Evolutionary conservation across 305 asterid species (phyloP).

Genomic region (Fraxinus albicans): DNA sequence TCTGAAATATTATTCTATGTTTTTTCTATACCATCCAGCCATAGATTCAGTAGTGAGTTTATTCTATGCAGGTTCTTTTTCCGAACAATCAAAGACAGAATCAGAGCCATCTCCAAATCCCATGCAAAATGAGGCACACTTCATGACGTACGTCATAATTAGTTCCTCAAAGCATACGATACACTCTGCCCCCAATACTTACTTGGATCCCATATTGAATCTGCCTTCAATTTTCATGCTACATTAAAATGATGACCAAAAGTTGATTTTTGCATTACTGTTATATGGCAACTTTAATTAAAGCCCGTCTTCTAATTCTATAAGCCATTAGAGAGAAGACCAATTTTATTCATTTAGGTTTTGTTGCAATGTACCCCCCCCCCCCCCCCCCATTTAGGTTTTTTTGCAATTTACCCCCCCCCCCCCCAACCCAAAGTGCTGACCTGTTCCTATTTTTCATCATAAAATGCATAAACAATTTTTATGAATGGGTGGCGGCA

Average conservation of each 20-base stretch:
- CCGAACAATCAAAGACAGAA: conserved; percentile 11
- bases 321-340: background rate
- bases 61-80: conserved; percentile 7
- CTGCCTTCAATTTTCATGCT: background rate
- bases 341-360: background rate
- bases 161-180: background rate
- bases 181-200: background rate
- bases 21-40: background rate
- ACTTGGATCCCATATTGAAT: background rate
- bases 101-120: conserved; percentile 1
- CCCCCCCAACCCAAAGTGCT: no score
- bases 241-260: background rate
- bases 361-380: background rate
- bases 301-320: background rate
- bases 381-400: background rate
- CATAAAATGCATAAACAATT: background rate
- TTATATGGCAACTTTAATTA: background rate
- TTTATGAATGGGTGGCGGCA: background rate
- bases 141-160: conserved; percentile 7
- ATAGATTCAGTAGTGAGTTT: background rate
- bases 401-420: background rate
- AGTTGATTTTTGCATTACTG: background rate
- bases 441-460: background rate
- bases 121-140: conserved; percentile 2
- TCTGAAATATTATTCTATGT: background rate